Evolutionary conservation across 2,329 filamentous ascomycete genomes (phyloP).

Genomic region (Diaporthe nobilis): DNA sequence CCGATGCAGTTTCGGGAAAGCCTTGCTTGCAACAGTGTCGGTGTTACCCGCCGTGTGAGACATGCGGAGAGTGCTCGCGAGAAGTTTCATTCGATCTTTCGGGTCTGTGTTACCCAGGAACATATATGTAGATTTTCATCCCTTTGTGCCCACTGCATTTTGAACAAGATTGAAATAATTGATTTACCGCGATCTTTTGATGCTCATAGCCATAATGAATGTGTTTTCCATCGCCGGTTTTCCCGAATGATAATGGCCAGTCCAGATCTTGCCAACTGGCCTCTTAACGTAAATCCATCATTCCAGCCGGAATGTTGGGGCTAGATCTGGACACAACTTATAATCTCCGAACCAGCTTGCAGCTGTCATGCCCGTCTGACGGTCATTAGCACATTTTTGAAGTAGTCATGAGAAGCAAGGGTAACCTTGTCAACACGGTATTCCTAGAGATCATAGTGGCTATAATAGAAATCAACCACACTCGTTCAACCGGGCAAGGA

Average conservation of each 20-base stretch:
- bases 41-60: constrained; percentile 3
- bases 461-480: neutral
- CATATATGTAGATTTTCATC: neutral
- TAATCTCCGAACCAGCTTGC: neutral
- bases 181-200: neutral
- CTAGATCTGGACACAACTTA: neutral
- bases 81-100: constrained; percentile 21
- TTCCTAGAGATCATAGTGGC: neutral
- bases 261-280: neutral
- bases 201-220: neutral
- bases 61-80: neutral
- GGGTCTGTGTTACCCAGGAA: neutral
- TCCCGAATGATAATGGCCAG: neutral
- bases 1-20: constrained; percentile 7
- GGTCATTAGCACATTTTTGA: neutral
- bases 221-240: neutral
- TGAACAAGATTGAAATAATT: fast-evolving
- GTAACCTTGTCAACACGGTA: neutral
- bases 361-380: neutral
- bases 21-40: neutral
- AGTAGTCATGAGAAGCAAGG: neutral
- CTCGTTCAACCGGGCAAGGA: neutral
- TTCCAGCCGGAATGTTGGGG: neutral
- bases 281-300: neutral
- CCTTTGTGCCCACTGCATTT: neutral